Evolutionary conservation across 1,139 yeast genomes (phyloP).

Genomic region (Hemisphaericaspora lyxosophila): DNA sequence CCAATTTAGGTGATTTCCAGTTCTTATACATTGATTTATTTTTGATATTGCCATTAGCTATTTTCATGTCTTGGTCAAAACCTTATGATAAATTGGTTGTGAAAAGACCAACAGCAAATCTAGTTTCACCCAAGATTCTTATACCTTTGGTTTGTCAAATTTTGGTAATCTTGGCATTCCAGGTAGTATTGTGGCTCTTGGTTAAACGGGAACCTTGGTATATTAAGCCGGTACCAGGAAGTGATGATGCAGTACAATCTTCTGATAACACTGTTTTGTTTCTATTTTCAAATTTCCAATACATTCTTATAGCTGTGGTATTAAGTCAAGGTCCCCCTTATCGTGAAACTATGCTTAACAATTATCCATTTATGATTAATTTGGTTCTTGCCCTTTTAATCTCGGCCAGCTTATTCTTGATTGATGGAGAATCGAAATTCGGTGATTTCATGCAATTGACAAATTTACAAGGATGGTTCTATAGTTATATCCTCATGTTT

Average conservation of each 20-base stretch:
- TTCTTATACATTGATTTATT: slow-evolving; percentile 89
- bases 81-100: slow-evolving; percentile 62
- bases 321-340: slow-evolving; percentile 95
- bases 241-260: slow-evolving; percentile 79
- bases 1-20: slow-evolving; percentile 96
- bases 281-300: slow-evolving; percentile 81
- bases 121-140: slow-evolving; percentile 84
- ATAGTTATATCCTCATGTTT: slow-evolving; percentile 45
- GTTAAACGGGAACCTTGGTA: slow-evolving; percentile 73
- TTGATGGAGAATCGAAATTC: slow-evolving; percentile 49
- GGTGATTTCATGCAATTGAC: slow-evolving; percentile 80
- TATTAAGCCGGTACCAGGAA: slow-evolving; percentile 76
- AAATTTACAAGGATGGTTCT: slow-evolving; percentile 51
- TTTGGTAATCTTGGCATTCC: slow-evolving; percentile 58
- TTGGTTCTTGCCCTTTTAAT: slow-evolving; percentile 48
- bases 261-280: slow-evolving; percentile 89
- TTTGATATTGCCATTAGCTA: slow-evolving; percentile 88
- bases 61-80: slow-evolving; percentile 96
- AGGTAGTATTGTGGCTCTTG: slow-evolving; percentile 61
- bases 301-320: slow-evolving; percentile 77
- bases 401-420: slow-evolving; percentile 50
- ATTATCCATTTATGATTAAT: slow-evolving; percentile 69
- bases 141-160: slow-evolving; percentile 80
- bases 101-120: slow-evolving; percentile 90
- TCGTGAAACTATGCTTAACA: slow-evolving; percentile 70